Percentiles rank a stretch among this genome's conserved stretches.
Evolutionary conservation across 306 rosid genomes (phyloP).

Genomic region (Vigna mungo): DNA sequence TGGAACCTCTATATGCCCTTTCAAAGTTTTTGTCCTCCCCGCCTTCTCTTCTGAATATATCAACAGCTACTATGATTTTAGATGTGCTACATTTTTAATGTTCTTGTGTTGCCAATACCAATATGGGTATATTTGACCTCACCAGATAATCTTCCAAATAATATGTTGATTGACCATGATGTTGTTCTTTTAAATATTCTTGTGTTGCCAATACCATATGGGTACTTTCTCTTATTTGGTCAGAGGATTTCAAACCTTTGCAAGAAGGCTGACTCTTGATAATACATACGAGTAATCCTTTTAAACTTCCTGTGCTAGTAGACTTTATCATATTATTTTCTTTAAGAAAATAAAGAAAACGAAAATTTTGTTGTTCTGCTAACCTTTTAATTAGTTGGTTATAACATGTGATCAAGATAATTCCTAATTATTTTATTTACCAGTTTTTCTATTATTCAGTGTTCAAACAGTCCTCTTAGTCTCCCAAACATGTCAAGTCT

Average conservation of each 20-base stretch:
- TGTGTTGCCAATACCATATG: too few relatives aligned
- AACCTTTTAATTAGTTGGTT: neutral
- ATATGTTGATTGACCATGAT: constrained; percentile 27
- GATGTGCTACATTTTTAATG: neutral
- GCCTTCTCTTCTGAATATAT: neutral
- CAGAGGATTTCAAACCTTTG: constrained; percentile 92
- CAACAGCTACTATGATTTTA: neutral
- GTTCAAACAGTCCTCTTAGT: too few relatives aligned
- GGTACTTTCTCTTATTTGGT: constrained; percentile 38
- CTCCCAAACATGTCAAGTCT: too few relatives aligned
- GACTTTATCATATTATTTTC: neutral
- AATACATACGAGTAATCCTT: constrained; percentile 84
- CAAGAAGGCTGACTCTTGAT: constrained; percentile 73
- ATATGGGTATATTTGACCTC: neutral
- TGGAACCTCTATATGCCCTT: constrained; percentile 89
- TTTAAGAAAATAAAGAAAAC: neutral
- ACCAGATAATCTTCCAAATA: neutral
- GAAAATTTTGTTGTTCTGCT: neutral
- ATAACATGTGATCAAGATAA: too few relatives aligned
- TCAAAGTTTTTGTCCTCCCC: too few relatives aligned
- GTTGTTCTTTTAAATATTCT: neutral
- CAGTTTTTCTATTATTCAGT: too few relatives aligned
- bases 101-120: neutral
- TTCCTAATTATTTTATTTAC: too few relatives aligned
- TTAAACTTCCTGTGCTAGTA: neutral